phyloP scores from a whole-genome alignment of 1,284 basidiomycete species.

The Somion occarium region DNA sequence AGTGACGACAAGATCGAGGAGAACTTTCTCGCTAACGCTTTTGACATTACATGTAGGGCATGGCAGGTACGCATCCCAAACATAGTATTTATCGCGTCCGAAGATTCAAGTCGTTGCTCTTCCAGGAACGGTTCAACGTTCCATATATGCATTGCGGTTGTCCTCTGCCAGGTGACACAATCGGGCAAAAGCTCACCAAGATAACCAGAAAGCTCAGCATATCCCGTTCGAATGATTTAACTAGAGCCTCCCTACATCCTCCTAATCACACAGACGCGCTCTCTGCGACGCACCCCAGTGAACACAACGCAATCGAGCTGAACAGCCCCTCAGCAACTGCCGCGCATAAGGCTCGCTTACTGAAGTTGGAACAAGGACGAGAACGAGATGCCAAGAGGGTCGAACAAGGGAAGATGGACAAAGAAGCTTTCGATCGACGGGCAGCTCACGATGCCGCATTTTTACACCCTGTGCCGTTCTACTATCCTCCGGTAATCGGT shows the following conservation, averaged over 20 bases:
- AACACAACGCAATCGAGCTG: conserved; percentile 7
- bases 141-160: conserved; percentile 26
- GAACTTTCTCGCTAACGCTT: conserved; percentile 26
- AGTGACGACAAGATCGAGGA: conserved; percentile 32
- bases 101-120: not conserved
- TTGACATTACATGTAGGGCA: conserved; percentile 31
- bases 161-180: conserved; percentile 17
- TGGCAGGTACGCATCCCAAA: conserved; percentile 20
- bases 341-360: not conserved
- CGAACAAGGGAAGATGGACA: conserved; percentile 10
- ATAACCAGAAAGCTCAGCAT: conserved; percentile 1
- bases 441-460: conserved; percentile 12
- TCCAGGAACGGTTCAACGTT: conserved; percentile 20
- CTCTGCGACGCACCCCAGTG: conserved; percentile 12
- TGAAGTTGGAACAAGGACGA: conserved; percentile 14
- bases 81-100: not conserved
- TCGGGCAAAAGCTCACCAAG: conserved; percentile 10
- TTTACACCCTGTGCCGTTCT: conserved; percentile 16
- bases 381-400: conserved; percentile 13
- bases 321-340: not conserved
- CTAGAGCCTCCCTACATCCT: not conserved
- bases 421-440: conserved; percentile 10
- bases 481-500: conserved; percentile 4
- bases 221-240: not conserved
- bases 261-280: conserved; percentile 5